These are phyloP conservation scores for Boechera retrofracta DNA, from an alignment of 345 rosid genomes.

Conservation along the genomic window DNA sequence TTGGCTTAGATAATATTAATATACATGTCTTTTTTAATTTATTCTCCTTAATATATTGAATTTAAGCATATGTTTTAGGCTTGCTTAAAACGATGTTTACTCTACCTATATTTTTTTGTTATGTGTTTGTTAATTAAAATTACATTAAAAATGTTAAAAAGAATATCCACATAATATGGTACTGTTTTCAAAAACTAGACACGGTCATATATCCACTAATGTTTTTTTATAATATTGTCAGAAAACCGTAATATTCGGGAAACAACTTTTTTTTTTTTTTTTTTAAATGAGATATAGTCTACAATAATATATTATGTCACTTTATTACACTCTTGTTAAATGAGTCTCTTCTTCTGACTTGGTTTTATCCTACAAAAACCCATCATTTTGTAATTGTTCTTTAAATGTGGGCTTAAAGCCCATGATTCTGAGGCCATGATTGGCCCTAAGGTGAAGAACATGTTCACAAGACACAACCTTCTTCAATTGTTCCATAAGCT, in stretches of 20 bases:
- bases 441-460: not conserved
- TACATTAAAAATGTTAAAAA: not conserved
- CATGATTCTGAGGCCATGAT: not conserved
- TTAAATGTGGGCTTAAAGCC: conserved; percentile 29
- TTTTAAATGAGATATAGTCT: not conserved
- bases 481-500: not conserved
- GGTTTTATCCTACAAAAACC: not conserved
- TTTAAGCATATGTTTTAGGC: not conserved
- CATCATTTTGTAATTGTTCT: not conserved
- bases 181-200: too few relatives aligned
- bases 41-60: not conserved
- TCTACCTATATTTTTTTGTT: not conserved
- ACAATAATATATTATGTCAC: not conserved
- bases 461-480: not conserved
- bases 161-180: too few relatives aligned
- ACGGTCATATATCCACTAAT: too few relatives aligned
- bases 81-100: too few relatives aligned
- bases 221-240: not conserved
- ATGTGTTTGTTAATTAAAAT: not conserved
- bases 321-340: not conserved
- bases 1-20: not conserved
- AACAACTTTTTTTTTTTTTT: not conserved
- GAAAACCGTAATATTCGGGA: not conserved
- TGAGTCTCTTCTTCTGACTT: conserved; percentile 4
- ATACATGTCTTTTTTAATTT: too few relatives aligned